Conservation (phyloP, 106 monocot genomes). For the Dendrobium nobile region DNA sequence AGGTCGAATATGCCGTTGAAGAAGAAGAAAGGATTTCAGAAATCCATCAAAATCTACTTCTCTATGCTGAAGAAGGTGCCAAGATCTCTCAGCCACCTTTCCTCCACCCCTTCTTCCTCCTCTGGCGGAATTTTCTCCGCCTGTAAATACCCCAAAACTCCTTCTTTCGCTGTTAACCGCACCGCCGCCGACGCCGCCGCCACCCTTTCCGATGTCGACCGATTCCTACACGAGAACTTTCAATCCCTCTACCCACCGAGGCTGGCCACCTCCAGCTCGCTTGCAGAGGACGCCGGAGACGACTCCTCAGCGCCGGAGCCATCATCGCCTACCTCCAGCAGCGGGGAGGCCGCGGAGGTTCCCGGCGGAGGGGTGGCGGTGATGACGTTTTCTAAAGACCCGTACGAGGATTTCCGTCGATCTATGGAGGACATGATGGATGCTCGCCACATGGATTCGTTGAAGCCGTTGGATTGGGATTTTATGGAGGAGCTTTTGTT, state of each 20-base stretch:
- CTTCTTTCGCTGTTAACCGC: conserved; percentile 37
- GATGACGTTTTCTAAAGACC: conserved; percentile 51
- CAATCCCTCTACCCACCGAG: conserved; percentile 37
- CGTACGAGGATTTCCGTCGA: conserved; percentile 46
- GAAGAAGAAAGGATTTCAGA: conserved; percentile 28
- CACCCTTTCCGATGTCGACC: conserved; percentile 73
- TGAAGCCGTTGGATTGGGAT: conserved; percentile 72
- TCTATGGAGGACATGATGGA: conserved; percentile 67
- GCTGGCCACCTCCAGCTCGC: not conserved
- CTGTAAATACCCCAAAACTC: conserved; percentile 81
- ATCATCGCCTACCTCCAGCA: not conserved
- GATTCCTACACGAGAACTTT: conserved; percentile 83
- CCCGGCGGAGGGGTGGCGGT: conserved; percentile 29
- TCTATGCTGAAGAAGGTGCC: conserved; percentile 49
- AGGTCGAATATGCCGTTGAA: not conserved
- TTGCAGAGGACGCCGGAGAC: conserved; percentile 2
- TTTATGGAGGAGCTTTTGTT: conserved; percentile 80
- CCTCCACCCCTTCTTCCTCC: conserved; percentile 5
- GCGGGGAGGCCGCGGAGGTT: not conserved
- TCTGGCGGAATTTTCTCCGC: conserved; percentile 41
- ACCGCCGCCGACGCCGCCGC: conserved; percentile 6
- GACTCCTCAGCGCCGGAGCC: not conserved
- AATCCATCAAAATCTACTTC: conserved; percentile 39
- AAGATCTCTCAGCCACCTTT: not conserved
- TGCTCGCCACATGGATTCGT: conserved; percentile 6